Conservation (phyloP, 495 filamentous ascomycete genomes). For the Podospora anserina region DNA sequence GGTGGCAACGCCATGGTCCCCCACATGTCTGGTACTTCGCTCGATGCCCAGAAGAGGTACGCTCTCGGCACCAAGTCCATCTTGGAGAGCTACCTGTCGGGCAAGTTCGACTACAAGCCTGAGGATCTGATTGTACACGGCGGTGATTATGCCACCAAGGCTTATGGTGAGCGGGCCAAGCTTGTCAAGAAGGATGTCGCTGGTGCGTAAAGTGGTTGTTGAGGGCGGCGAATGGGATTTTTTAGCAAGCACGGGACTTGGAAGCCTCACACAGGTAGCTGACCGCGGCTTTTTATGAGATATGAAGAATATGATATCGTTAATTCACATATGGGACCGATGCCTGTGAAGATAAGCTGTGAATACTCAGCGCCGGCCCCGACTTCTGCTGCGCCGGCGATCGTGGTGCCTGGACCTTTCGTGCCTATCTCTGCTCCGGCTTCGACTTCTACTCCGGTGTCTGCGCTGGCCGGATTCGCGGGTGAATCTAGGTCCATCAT, state of each 20-base stretch:
- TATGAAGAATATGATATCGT: background rate
- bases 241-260: background rate
- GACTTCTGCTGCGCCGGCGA: constrained; percentile 22
- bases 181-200: background rate
- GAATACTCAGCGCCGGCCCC: background rate
- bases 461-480: constrained; percentile 11
- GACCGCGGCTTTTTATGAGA: background rate
- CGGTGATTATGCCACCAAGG: constrained; percentile 93
- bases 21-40: constrained; percentile 96
- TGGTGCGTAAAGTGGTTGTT: background rate
- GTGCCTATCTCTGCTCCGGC: constrained; percentile 17
- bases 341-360: background rate
- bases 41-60: constrained; percentile 96
- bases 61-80: constrained; percentile 86
- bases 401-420: constrained; percentile 14
- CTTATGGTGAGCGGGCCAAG: constrained; percentile 80
- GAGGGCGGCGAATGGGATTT: background rate
- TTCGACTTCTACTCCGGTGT: constrained; percentile 32
- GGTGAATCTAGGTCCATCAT: background rate
- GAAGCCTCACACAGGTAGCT: background rate
- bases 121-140: constrained; percentile 90
- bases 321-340: background rate
- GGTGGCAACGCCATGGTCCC: constrained; percentile 98
- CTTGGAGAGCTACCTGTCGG: constrained; percentile 84
- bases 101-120: constrained; percentile 78